Evolutionary conservation across 2,329 filamentous ascomycete species (phyloP).

Genomic region (Sarocladium oryzae): DNA sequence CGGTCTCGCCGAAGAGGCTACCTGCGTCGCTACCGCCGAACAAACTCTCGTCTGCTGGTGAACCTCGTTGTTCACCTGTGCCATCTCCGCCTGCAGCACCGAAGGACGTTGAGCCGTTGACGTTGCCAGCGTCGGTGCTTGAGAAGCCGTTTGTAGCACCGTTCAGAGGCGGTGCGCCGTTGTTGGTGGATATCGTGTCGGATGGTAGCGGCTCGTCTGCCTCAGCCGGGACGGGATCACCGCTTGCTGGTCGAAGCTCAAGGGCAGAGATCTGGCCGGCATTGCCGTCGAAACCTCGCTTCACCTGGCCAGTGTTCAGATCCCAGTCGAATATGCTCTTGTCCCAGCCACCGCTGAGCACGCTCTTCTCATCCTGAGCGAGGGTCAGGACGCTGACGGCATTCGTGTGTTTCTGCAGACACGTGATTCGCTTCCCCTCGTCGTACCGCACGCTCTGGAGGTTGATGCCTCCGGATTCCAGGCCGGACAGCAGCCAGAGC

Average conservation of each 20-base stretch:
- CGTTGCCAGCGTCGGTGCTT: conserved; percentile 12
- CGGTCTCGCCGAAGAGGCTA: conserved; percentile 79
- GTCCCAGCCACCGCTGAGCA: conserved; percentile 94
- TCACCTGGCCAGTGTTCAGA: conserved; percentile 73
- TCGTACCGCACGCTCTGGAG: conserved; percentile 89
- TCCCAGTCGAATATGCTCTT: conserved; percentile 95
- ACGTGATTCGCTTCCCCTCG: conserved; percentile 82
- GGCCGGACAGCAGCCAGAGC: conserved; percentile 83
- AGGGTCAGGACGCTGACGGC: conserved; percentile 84
- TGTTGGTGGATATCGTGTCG: conserved; percentile 73
- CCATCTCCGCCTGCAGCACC: conserved; percentile 24
- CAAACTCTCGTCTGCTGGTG: conserved; percentile 69
- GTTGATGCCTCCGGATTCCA: conserved; percentile 89
- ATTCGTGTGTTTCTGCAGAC: conserved; percentile 76
- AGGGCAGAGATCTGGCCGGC: conserved; percentile 83
- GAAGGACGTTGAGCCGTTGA: conserved; percentile 21
- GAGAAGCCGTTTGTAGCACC: conserved; percentile 29
- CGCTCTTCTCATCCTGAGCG: conserved; percentile 75
- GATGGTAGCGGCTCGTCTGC: conserved; percentile 52
- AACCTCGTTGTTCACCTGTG: conserved; percentile 53
- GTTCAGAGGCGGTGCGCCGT: conserved; percentile 52
- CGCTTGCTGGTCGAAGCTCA: conserved; percentile 74
- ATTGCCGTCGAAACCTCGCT: conserved; percentile 68
- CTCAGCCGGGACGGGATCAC: conserved; percentile 67
- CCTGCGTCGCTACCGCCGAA: conserved; percentile 76